These are phyloP conservation scores for Akanthomyces muscarius DNA, from an alignment of 2,329 filamentous ascomycete species.

Conservation along the genomic window DNA sequence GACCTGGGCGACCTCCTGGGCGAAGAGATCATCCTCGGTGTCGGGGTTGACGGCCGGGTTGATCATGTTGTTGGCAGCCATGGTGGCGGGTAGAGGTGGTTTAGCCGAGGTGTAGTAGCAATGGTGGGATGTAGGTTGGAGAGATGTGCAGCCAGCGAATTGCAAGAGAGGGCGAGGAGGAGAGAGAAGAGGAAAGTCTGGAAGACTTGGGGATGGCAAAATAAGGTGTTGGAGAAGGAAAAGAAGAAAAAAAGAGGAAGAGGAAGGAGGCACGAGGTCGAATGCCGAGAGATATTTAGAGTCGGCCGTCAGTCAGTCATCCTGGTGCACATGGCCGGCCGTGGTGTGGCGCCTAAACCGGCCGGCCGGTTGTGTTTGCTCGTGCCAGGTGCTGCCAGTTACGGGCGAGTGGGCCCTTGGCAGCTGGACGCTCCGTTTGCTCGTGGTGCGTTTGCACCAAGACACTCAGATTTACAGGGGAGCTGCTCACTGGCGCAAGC, in stretches of 20 bases:
- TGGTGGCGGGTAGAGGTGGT: conserved; percentile 31
- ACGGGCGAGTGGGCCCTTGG: background rate
- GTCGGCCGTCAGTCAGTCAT: conserved; percentile 19
- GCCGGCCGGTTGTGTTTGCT: conserved; percentile 16
- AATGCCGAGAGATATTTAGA: conserved; percentile 22
- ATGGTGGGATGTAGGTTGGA: background rate
- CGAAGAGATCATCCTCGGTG: conserved; percentile 63
- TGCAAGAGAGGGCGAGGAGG: background rate
- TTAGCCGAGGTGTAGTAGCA: conserved; percentile 14
- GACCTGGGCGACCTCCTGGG: conserved; percentile 79
- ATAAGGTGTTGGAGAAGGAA: conserved; percentile 17
- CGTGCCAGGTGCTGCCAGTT: conserved; percentile 14
- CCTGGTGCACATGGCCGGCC: background rate
- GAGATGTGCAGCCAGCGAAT: background rate
- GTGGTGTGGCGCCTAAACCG: conserved; percentile 5
- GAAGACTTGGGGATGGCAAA: conserved; percentile 14
- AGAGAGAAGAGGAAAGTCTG: background rate
- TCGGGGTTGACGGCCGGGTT: conserved; percentile 53
- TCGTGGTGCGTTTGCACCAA: conserved; percentile 4
- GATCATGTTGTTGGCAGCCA: conserved; percentile 62
- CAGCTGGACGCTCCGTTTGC: conserved; percentile 3
- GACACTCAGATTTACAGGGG: background rate
- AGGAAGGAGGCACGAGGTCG: conserved; percentile 13
- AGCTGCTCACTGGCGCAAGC: background rate
- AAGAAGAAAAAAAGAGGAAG: conserved; percentile 18